A percentile compares a stretch with the other conserved stretches of the same genome.
Conservation (phyloP, 495 filamentous ascomycete species). For the Evernia prunastri region DNA sequence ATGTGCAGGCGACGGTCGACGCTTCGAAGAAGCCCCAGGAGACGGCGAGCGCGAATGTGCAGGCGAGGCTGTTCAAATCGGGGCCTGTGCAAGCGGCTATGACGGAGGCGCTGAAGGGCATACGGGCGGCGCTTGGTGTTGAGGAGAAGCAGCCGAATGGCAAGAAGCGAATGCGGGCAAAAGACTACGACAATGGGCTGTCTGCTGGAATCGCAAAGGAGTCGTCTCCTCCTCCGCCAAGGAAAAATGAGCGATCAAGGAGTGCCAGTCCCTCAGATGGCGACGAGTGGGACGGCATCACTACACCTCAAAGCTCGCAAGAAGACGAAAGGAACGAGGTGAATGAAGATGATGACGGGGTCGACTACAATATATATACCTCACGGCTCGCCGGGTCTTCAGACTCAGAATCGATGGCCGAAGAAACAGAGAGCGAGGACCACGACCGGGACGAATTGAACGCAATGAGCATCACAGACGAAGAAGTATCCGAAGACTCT, state of each 20-base stretch:
- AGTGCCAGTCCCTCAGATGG: too few species aligned
- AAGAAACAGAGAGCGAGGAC: conserved; percentile 36
- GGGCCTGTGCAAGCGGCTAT: conserved; percentile 65
- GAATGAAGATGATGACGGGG: conserved; percentile 34
- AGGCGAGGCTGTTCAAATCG: conserved; percentile 71
- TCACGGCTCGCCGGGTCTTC: conserved; percentile 50
- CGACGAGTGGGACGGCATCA: conserved; percentile 4
- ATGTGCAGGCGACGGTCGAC: conserved; percentile 34
- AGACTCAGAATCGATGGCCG: conserved; percentile 40
- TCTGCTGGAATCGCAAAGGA: too few species aligned
- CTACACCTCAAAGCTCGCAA: neutral
- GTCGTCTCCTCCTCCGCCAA: too few species aligned
- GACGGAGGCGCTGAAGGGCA: conserved; percentile 51
- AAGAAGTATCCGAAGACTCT: conserved; percentile 15
- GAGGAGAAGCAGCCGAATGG: conserved; percentile 22
- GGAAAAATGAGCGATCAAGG: too few species aligned
- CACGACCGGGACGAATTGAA: conserved; percentile 18
- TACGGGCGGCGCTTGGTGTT: conserved; percentile 39
- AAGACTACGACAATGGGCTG: conserved; percentile 16
- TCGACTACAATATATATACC: conserved; percentile 45
- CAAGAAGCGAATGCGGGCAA: conserved; percentile 25
- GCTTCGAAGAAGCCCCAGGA: conserved; percentile 37
- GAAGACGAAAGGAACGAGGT: neutral
- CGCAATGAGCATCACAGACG: conserved; percentile 8
- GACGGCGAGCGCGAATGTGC: conserved; percentile 62